These are phyloP conservation scores for Penicillium psychrofluorescens DNA, from an alignment of 495 filamentous ascomycete genomes.

Conservation along the genomic window DNA sequence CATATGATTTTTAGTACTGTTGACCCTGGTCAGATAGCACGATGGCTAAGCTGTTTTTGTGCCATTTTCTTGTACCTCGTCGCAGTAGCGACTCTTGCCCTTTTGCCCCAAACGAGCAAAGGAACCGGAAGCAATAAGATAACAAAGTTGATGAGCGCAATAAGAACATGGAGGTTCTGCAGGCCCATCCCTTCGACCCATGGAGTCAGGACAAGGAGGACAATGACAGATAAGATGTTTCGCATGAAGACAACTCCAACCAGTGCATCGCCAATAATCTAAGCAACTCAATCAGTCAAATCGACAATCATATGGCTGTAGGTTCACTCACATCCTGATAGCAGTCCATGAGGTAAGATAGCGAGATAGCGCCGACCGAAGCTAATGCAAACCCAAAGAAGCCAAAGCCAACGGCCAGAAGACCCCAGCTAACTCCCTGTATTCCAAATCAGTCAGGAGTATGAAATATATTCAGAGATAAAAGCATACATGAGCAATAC, in stretches of 20 bases:
- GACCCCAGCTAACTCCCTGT: constrained; percentile 20
- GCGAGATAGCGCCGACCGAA: constrained; percentile 14
- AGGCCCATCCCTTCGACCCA: constrained; percentile 10
- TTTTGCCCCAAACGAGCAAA: not conserved
- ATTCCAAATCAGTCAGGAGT: not conserved
- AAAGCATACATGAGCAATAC: constrained; percentile 16
- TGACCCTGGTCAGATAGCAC: too few relatives aligned
- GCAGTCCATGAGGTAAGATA: constrained; percentile 29
- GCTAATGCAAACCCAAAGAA: constrained; percentile 17
- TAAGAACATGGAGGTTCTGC: not conserved
- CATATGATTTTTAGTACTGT: too few relatives aligned
- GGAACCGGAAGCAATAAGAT: not conserved
- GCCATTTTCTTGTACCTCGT: not conserved
- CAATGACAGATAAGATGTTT: constrained; percentile 22
- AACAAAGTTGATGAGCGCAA: not conserved
- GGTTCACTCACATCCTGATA: constrained; percentile 23
- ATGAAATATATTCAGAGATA: not conserved
- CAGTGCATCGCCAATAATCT: constrained; percentile 29
- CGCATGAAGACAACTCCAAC: constrained; percentile 26
- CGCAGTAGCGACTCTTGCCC: not conserved
- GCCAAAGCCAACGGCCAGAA: constrained; percentile 22
- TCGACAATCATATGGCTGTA: not conserved
- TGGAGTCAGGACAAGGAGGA: constrained; percentile 27
- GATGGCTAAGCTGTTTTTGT: too few relatives aligned
- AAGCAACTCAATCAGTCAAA: not conserved